These are phyloP conservation scores for Fusarium avenaceum DNA, from an alignment of 2,329 filamentous ascomycete genomes.

Conservation along the genomic window DNA sequence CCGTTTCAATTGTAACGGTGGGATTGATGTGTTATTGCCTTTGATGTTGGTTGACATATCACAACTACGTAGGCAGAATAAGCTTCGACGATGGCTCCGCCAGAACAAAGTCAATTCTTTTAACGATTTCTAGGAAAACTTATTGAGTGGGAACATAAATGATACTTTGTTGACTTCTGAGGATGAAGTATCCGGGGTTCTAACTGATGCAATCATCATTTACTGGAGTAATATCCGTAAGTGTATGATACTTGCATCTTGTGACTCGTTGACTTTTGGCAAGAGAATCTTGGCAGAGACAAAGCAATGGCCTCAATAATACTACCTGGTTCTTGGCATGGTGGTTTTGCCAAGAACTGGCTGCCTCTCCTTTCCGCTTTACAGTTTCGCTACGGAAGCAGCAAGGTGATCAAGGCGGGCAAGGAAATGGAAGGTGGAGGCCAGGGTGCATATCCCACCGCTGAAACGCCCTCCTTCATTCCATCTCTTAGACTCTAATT, in stretches of 20 bases:
- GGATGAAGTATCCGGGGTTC: no score
- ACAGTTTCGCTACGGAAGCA: no score
- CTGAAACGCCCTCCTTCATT: not conserved
- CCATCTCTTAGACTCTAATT: not conserved
- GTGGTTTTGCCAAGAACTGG: slow-evolving; percentile 20
- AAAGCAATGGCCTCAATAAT: slow-evolving; percentile 15
- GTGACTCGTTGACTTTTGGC: slow-evolving; percentile 13
- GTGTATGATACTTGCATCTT: slow-evolving; percentile 21
- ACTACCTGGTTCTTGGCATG: slow-evolving; percentile 23
- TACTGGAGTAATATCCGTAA: not conserved
- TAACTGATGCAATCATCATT: no score
- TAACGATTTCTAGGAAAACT: no score
- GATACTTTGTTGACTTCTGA: no score
- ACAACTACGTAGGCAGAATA: no score
- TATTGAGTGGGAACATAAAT: no score
- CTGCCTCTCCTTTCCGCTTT: slow-evolving; percentile 8
- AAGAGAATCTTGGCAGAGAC: slow-evolving; percentile 17
- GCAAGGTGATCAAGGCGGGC: not conserved
- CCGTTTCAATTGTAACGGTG: slow-evolving; percentile 1
- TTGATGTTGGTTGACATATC: no score
- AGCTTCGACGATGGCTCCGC: no score
- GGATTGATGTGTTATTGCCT: no score
- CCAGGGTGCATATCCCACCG: not conserved
- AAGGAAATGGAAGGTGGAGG: slow-evolving; percentile 17
- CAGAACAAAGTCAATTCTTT: no score